Percentiles rank a stretch among this genome's conserved stretches.
Evolutionary conservation across 2,329 filamentous ascomycete genomes (phyloP).

Genomic region (Neonectria faginata): DNA sequence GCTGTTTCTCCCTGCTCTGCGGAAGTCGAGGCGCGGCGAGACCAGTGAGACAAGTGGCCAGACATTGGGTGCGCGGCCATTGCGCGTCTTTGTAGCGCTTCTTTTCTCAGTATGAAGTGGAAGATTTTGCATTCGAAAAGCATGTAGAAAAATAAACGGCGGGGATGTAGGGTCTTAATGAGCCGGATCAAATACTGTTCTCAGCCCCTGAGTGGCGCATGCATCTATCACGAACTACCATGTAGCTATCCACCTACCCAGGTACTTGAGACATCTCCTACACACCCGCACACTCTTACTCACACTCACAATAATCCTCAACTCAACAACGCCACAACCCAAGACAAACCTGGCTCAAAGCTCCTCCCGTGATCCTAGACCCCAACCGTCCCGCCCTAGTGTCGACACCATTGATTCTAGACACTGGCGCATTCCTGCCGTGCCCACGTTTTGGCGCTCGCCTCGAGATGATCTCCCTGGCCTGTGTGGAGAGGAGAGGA

Average conservation of each 20-base stretch:
- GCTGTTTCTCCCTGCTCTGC: not conserved
- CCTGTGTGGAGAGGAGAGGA: not conserved
- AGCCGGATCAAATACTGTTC: not conserved
- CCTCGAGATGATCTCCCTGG: not conserved
- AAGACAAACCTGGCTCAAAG: not conserved
- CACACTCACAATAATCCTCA: no score
- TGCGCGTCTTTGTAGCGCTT: not conserved
- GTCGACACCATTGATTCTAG: not conserved
- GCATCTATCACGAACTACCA: not conserved
- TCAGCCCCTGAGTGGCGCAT: not conserved
- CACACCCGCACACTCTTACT: no score
- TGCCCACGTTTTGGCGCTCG: conserved; percentile 1
- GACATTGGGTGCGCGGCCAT: not conserved
- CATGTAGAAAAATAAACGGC: not conserved
- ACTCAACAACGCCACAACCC: not conserved
- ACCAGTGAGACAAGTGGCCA: not conserved
- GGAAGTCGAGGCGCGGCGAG: not conserved
- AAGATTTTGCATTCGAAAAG: not conserved
- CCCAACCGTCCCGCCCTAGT: not conserved
- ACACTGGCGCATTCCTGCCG: conserved; percentile 5
- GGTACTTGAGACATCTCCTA: no score
- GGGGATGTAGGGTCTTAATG: not conserved
- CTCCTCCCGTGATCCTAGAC: not conserved
- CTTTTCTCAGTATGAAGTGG: not conserved
- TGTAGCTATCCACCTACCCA: no score